Base-by-base conservation (phyloP, 176 grass and related monocot genomes). In the Eragrostis curvula region DNA sequence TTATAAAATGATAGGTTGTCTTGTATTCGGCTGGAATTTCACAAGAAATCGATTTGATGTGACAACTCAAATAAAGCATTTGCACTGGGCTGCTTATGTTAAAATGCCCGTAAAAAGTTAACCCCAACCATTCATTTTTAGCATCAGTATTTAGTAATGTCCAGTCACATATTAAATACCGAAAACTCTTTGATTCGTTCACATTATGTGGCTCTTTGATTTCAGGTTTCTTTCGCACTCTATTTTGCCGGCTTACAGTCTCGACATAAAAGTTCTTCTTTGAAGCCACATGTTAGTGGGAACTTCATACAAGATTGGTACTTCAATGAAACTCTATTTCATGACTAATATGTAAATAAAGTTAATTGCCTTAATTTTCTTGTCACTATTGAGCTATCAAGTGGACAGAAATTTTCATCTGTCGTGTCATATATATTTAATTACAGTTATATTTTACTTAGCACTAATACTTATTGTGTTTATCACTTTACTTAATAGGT, bases 301-400 rank as follows among this genome's bases (percentile, higher is more conserved):
- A 93, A 74, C 56, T 95, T 96, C 89, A 71, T 98, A 85, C 46
- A 98, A 80, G 93, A 98, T 67, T 98, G 96, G 96, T 98, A 98
- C 59, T 65, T 79, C 23, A 43, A 65, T 15, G 10, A 24, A 70
- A 49, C 59, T 88, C 39, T 28, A 40, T 66, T 8, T 85, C 17
- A 29, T 75, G 27, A 70, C 17, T 75, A 15, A 15, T 70, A 70
- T 48, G 14, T 9, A 64, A 68, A n/a, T n/a, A 79, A 21, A 74
- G 25, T 41, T 52, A 56, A 36, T 44, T 73, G 24, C 24, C 73
- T 66, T 74, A 15, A 59, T 15, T 66, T 83, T 81, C 14, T 76
- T 60, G 17, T 66, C 20, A 74, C 57, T 46, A 39, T 55, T 29
- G 41, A 73, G 50, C 52, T 24, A 67, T 45, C 42, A 80, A 70